phyloP scores from a whole-genome alignment of 108 stramenopile species.

The Skeletonema grethae region DNA sequence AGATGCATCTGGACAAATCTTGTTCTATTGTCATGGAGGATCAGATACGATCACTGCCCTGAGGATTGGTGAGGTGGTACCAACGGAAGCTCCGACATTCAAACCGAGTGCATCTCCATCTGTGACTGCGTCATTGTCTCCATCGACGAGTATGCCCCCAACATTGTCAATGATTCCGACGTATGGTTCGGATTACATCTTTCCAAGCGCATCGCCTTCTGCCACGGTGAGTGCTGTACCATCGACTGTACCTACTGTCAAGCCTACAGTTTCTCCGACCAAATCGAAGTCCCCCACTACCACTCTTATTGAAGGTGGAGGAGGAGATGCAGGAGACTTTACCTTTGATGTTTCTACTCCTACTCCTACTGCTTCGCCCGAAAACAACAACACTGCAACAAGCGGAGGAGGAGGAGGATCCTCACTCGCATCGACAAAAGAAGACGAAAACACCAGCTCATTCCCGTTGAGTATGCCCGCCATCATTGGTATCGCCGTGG shows the following conservation, averaged over 20 bases:
- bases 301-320: too few species aligned
- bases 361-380: neutral
- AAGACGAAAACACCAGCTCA: neutral
- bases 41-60: slow-evolving; percentile 4
- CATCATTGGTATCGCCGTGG: slow-evolving; percentile 9
- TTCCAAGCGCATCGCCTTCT: neutral
- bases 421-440: neutral
- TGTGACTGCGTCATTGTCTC: neutral
- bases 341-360: neutral
- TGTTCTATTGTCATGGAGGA: slow-evolving; percentile 2
- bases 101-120: neutral
- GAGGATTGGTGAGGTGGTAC: neutral
- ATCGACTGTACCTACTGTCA: neutral
- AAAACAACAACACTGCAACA: neutral
- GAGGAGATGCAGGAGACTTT: too few species aligned
- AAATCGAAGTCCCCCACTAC: too few species aligned
- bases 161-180: neutral
- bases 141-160: slow-evolving; percentile 3
- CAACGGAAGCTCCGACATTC: neutral
- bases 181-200: slow-evolving; percentile 2
- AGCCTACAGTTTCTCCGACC: slow-evolving; percentile 1
- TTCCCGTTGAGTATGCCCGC: neutral
- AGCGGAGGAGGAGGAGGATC: neutral
- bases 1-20: neutral
- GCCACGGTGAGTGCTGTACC: neutral